Evolutionary conservation across 2,329 filamentous ascomycete genomes (phyloP).

Genomic region (Aspergillus sp.): DNA sequence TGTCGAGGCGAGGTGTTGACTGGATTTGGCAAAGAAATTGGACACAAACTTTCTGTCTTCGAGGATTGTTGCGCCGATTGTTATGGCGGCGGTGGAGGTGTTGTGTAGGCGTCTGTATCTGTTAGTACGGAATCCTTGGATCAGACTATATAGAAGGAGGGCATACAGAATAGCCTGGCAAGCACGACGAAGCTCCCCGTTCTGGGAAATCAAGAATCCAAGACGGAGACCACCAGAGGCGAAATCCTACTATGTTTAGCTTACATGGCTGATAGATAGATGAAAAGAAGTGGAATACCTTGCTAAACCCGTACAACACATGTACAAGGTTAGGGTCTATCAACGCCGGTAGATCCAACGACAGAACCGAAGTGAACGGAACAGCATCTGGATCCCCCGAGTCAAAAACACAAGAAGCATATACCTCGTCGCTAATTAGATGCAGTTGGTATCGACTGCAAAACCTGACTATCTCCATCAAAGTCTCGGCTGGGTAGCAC

Average conservation of each 20-base stretch:
- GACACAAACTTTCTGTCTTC: conserved; percentile 32
- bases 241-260: conserved; percentile 17
- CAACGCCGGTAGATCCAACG: conserved; percentile 35
- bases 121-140: neutral
- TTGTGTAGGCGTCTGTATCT: conserved; percentile 19
- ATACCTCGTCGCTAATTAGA: conserved; percentile 52
- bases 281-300: conserved; percentile 14
- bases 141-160: neutral
- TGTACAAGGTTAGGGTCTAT: conserved; percentile 47
- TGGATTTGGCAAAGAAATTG: conserved; percentile 20
- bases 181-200: conserved; percentile 17
- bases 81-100: conserved; percentile 20
- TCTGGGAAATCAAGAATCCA: conserved; percentile 22
- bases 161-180: conserved; percentile 22
- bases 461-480: conserved; percentile 43
- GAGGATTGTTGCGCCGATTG: conserved; percentile 24
- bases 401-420: conserved; percentile 47
- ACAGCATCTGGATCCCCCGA: conserved; percentile 26
- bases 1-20: conserved; percentile 14
- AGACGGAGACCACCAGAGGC: conserved; percentile 24
- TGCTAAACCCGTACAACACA: conserved; percentile 40
- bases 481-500: conserved; percentile 39
- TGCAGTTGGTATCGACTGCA: conserved; percentile 46
- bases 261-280: neutral
- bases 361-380: conserved; percentile 42